Evolutionary conservation across 1,284 basidiomycete genomes (phyloP), one percentile per base, ranked within the genome.

Genomic region (Fomitopsis betulina): DNA sequence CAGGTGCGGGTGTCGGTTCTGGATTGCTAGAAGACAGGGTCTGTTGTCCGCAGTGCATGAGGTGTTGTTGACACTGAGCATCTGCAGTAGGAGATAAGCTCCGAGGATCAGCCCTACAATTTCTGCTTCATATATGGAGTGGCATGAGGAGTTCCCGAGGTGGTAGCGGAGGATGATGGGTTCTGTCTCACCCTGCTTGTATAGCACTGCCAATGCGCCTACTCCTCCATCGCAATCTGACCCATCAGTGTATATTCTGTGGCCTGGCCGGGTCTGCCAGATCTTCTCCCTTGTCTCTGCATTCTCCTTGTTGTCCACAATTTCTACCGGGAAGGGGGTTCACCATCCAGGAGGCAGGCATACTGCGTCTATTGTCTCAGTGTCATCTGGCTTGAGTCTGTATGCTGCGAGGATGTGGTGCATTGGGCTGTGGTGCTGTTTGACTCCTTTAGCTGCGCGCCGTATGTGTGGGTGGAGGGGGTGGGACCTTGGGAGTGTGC

Each of bases 91-190:
- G 5, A 64, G 61, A 15, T 59, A 38, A 13, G 57, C 27, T 4
- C 50, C 61, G 1, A 62, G 55, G 0, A 67, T 53, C 0, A 68
- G 54, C 3, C 69, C 72, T 0, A 71, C 63, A 0, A 62, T 50
- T 60, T 75, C 68, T 0, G 63, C 71, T 54, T 76, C 71, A 57
- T 68, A 71, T 1, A 71, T 68, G 0, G 69, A 71, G 63, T 75
- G 71, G 9, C 63, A 19, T 1, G 27, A 53, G 2, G 55, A 51
- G 0, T 53, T 37, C 0, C 72, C 72, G 0, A 74, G 65, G 56
- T 69, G 56, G 45, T 59, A 62, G 1, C 53, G 56, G 0, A 70
- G 60, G 0, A 47, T 55, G 43, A 23, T 55, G 3, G 58, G 40
- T 15, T 45, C 21, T 1, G 53, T 45, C 0, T 15, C 38, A 1